Evolutionary conservation across 176 grass and related monocot genomes (phyloP).

Genomic region (Eragrostis curvula): DNA sequence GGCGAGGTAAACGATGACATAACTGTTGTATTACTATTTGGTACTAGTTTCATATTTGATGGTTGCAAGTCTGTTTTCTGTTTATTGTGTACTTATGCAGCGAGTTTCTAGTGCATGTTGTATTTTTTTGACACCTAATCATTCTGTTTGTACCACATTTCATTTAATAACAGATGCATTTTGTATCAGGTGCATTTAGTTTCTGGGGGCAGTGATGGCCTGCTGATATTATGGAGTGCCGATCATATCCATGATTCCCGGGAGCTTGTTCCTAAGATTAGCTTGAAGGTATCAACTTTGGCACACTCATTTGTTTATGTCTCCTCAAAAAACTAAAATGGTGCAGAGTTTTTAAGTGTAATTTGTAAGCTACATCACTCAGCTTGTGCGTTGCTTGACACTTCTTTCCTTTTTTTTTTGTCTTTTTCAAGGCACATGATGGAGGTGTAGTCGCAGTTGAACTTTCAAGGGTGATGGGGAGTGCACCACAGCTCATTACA

Average conservation of each 20-base stretch:
- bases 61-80: background rate
- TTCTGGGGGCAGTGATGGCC: slow-evolving; percentile 95
- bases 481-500: slow-evolving; percentile 96
- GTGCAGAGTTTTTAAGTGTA: slow-evolving; percentile 10
- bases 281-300: slow-evolving; percentile 72
- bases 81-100: slow-evolving; percentile 20
- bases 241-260: slow-evolving; percentile 93
- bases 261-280: slow-evolving; percentile 96
- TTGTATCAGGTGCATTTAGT: slow-evolving; percentile 84
- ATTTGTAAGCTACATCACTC: slow-evolving; percentile 11
- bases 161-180: slow-evolving; percentile 27
- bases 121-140: slow-evolving; percentile 25
- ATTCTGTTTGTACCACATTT: slow-evolving; percentile 29
- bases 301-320: slow-evolving; percentile 8
- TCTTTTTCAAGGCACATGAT: slow-evolving; percentile 80
- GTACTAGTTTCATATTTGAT: slow-evolving; percentile 25
- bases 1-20: slow-evolving; percentile 72
- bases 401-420: slow-evolving; percentile 16
- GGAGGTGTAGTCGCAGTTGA: slow-evolving; percentile 97
- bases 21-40: slow-evolving; percentile 24
- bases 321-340: slow-evolving; percentile 6
- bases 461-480: slow-evolving; percentile 95
- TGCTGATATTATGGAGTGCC: slow-evolving; percentile 96
- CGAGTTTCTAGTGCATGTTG: slow-evolving; percentile 16
- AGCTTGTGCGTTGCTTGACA: slow-evolving; percentile 38